Evolutionary conservation across 805 yeast species (phyloP), one percentile per base, ranked within the genome.

Genomic region (Starmerella floricola): DNA sequence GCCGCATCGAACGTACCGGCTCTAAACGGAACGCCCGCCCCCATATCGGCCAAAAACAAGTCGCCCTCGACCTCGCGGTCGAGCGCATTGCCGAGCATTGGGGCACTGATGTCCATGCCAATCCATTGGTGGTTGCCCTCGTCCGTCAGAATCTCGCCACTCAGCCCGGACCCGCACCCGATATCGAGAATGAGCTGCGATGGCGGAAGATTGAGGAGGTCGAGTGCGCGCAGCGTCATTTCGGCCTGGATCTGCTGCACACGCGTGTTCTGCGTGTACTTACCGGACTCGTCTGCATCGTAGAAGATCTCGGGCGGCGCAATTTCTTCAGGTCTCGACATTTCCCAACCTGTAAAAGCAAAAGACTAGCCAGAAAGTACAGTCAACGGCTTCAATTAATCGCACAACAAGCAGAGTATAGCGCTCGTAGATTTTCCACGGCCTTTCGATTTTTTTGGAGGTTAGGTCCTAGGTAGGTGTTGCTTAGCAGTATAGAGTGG

Each of bases 1-100:
- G 94, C 97, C 1, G 96, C 96, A 61, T 91, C 98, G 60, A 88
- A 91, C 0, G 94, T 71, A 38, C 98, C 98, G 2, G 97, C 84
- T 57, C 98, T 71, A 57, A 91, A 91, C 4, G 97, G 97, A 2
- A 91, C 71, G 27, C 98, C 98, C 41, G 71, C 68, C 23, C 98
- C 98, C 71, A 91, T 81, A 65, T 91, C 98, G 29, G 86, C 80
- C 42, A 91, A 65, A 59, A 91, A 79, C 49, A 91, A 62, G 60
- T 91, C 98, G 12, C 98, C 98, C 42, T 85, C 96, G 12, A 85
- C 79, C 28, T 82, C 95, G 58, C 95, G 69, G 53, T 86, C 95
- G 27, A 91, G 63, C 0, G 94, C 98, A 3, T 93, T 82, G 1
- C 95, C 95, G 53, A 91, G 68, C 98, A 91, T 91, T 36, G 88